phyloP scores from a whole-genome alignment of 2,329 filamentous ascomycete genomes.

The Podosphaera xanthii region DNA sequence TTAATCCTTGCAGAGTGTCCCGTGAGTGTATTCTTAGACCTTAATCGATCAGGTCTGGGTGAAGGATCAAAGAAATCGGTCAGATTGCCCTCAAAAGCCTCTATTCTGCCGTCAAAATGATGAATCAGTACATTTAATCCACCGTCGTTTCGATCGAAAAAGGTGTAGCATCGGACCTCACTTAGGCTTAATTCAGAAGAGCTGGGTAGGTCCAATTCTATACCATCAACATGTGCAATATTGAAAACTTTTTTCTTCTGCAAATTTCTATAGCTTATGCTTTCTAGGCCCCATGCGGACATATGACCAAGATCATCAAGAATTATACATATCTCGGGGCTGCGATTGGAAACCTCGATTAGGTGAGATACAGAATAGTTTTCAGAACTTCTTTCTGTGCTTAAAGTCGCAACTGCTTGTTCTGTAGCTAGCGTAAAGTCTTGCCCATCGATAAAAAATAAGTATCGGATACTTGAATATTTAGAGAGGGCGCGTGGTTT shows the following conservation, averaged over 20 bases:
- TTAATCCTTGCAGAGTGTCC: conserved; percentile 62
- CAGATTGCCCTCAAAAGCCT: conserved; percentile 57
- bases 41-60: conserved; percentile 33
- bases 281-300: conserved; percentile 83
- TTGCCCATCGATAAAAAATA: conserved; percentile 62
- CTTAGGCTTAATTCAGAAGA: conserved; percentile 7
- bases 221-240: conserved; percentile 51
- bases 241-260: conserved; percentile 56
- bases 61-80: conserved; percentile 61
- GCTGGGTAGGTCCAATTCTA: conserved; percentile 21
- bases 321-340: conserved; percentile 68
- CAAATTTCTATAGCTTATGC: conserved; percentile 48
- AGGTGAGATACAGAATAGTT: conserved; percentile 62
- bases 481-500: conserved; percentile 18
- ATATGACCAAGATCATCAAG: conserved; percentile 67
- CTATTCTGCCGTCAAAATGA: conserved; percentile 64
- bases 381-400: conserved; percentile 26
- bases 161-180: conserved; percentile 49
- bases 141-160: conserved; percentile 41
- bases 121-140: conserved; percentile 56
- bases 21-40: conserved; percentile 48
- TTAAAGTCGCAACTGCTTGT: conserved; percentile 39
- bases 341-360: conserved; percentile 64
- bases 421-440: conserved; percentile 63
- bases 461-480: conserved; percentile 29